Evolutionary conservation across 2,329 filamentous ascomycete genomes (phyloP).

Genomic region (Alternaria novae-zelandiae): DNA sequence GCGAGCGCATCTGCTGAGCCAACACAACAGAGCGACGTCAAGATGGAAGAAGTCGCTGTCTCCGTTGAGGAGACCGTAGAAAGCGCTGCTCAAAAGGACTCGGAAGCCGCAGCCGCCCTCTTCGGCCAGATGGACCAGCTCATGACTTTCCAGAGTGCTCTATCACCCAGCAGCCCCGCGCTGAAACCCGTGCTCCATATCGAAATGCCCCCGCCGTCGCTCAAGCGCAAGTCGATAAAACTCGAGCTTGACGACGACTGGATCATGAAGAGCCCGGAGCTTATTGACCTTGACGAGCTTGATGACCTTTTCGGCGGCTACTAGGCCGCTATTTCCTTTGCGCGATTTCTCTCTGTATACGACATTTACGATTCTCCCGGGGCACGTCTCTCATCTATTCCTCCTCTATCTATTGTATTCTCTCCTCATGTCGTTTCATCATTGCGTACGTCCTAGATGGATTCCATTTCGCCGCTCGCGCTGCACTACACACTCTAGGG

Average conservation of each 20-base stretch:
- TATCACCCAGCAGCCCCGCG: constrained; percentile 54
- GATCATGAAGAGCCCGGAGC: constrained; percentile 74
- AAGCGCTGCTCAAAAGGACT: constrained; percentile 57
- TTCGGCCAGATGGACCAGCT: constrained; percentile 55
- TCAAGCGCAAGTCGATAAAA: constrained; percentile 43
- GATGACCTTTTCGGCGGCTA: constrained; percentile 17
- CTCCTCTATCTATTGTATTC: constrained; percentile 25
- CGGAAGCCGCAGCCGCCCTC: constrained; percentile 56
- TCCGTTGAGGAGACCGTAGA: constrained; percentile 56
- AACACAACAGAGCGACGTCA: constrained; percentile 33
- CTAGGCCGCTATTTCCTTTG: constrained; percentile 8
- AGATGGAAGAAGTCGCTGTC: constrained; percentile 48
- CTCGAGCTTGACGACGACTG: constrained; percentile 38
- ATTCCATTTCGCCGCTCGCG: constrained; percentile 36
- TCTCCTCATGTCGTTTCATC: constrained; percentile 21
- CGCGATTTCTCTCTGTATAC: constrained; percentile 19
- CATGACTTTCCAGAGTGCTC: constrained; percentile 45
- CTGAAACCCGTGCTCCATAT: constrained; percentile 48
- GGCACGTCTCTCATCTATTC: constrained; percentile 33
- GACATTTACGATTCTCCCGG: constrained; percentile 43
- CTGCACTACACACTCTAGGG: constrained; percentile 37
- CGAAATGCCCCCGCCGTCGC: constrained; percentile 40
- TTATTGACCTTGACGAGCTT: constrained; percentile 89
- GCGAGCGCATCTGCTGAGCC: constrained; percentile 48
- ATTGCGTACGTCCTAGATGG: constrained; percentile 39